Base-by-base conservation (phyloP, 2,329 filamentous ascomycete genomes). In the Sclerotinia spermophila region DNA sequence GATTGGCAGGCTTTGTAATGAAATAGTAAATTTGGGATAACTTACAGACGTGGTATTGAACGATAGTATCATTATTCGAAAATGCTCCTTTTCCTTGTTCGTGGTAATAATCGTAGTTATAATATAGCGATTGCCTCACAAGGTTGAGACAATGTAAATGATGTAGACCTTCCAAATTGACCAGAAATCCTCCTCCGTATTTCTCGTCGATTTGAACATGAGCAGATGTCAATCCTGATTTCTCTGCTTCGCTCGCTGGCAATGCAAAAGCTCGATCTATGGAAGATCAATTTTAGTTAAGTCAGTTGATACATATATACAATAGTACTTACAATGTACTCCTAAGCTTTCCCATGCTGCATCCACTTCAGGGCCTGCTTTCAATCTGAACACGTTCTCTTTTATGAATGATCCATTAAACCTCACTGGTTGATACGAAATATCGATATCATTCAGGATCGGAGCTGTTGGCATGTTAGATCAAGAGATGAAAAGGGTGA, bases 381-480 rank as follows among this genome's bases (percentile, higher is more conserved):
- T 76, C 73, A 82, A 79, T 30, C 85, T 82, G 74, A 84, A 87
- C n/a, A 82, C 77, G 62, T 83, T 86, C 71, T 85, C 82, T 51
- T 86, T 83, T 55, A 86, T 74, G 27, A 87, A 82, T 0, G 84
- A 84, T 4, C 85, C 85, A 74, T 87, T 86, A 76, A 86, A 87
- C 30, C 73, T 77, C 35, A 83, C 78, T 0, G 76, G 75, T 17
- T 80, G 77, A 76, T 83, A 85, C 17, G 77, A 75, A 6, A 84
- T 79, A 35, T 80, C 75, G 8, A 85, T 77, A 13, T 84, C 81
- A 35, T 80, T 79, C 48, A 81, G 70, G 0, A 83, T 60, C 0
- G 81, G 81, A 17, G 81, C 74, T 76, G 33, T 30, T 48, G 19
- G 40, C 35, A 40, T 24, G 27, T 75, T 62, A 74, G 69, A 30